phyloP scores from a whole-genome alignment of 208 protist genomes.

The Trypanosoma melophagium region DNA sequence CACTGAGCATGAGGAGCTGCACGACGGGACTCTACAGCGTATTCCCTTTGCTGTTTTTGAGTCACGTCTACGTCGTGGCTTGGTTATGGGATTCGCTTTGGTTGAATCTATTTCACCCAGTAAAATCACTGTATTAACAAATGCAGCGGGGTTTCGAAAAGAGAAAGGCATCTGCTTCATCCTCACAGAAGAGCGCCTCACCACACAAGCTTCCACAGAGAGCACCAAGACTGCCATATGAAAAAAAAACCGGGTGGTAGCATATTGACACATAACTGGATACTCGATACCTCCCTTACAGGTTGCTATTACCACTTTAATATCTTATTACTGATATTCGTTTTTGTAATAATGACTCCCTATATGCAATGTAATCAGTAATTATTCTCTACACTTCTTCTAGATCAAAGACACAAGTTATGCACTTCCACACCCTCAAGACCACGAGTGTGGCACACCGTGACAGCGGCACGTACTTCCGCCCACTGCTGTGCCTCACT shows the following conservation, averaged over 20 bases:
- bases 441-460: too few relatives aligned
- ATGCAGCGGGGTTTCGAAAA: constrained; percentile 33
- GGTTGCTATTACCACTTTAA: too few relatives aligned
- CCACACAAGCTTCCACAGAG: neutral
- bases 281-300: neutral
- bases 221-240: neutral
- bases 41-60: constrained; percentile 56
- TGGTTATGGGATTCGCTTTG: constrained; percentile 58
- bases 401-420: too few relatives aligned
- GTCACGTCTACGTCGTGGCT: constrained; percentile 25
- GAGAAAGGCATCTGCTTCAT: constrained; percentile 57
- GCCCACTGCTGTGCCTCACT: too few relatives aligned
- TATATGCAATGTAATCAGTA: too few relatives aligned
- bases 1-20: constrained; percentile 42
- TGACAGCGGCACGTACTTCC: too few relatives aligned
- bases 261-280: neutral
- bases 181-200: constrained; percentile 26
- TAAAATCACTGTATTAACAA: constrained; percentile 51
- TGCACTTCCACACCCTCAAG: too few relatives aligned
- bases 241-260: neutral
- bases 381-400: too few relatives aligned
- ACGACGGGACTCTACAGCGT: constrained; percentile 50
- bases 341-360: too few relatives aligned
- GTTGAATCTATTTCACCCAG: constrained; percentile 48
- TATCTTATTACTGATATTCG: too few relatives aligned